Evolutionary conservation across 176 grass and related monocot species (phyloP).

Genomic region (Oropetium thomaeum): DNA sequence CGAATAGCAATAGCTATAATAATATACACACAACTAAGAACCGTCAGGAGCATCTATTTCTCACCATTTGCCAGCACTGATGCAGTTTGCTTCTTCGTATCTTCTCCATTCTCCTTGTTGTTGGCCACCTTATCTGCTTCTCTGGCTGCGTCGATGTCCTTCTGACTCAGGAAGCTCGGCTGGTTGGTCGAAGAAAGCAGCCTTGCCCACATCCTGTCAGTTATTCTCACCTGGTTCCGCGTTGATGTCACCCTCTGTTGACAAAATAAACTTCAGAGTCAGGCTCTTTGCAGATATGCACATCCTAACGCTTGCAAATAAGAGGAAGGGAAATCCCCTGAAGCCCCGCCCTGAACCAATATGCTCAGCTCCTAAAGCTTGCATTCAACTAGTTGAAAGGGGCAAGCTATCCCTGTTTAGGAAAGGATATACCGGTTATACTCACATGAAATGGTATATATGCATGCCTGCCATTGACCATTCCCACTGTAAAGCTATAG

Average conservation of each 20-base stretch:
- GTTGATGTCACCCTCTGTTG: slow-evolving; percentile 72
- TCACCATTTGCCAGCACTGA: slow-evolving; percentile 35
- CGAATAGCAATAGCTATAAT: slow-evolving; percentile 25
- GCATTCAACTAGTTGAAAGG: neutral
- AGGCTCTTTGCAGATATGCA: neutral
- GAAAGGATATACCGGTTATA: slow-evolving; percentile 7
- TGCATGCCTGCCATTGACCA: slow-evolving; percentile 84
- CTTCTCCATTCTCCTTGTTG: neutral
- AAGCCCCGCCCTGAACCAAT: slow-evolving; percentile 11
- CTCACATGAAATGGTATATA: slow-evolving; percentile 97
- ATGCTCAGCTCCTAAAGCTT: neutral
- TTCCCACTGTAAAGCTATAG: slow-evolving; percentile 92
- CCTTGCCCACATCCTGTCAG: slow-evolving; percentile 86
- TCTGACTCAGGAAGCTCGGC: slow-evolving; percentile 72
- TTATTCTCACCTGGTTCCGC: slow-evolving; percentile 68
- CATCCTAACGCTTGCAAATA: neutral
- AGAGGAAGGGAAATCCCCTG: neutral
- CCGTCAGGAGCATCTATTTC: slow-evolving; percentile 34
- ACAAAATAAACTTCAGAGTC: neutral
- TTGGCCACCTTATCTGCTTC: slow-evolving; percentile 38
- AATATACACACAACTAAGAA: slow-evolving; percentile 24
- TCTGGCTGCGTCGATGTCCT: slow-evolving; percentile 44
- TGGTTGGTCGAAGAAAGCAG: slow-evolving; percentile 80
- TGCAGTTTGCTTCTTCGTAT: slow-evolving; percentile 12
- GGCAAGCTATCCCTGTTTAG: neutral